Evolutionary conservation across 1,284 basidiomycete species (phyloP), one percentile per base, ranked within the genome.

Genomic region (Phellopilus nigrolimitatus): DNA sequence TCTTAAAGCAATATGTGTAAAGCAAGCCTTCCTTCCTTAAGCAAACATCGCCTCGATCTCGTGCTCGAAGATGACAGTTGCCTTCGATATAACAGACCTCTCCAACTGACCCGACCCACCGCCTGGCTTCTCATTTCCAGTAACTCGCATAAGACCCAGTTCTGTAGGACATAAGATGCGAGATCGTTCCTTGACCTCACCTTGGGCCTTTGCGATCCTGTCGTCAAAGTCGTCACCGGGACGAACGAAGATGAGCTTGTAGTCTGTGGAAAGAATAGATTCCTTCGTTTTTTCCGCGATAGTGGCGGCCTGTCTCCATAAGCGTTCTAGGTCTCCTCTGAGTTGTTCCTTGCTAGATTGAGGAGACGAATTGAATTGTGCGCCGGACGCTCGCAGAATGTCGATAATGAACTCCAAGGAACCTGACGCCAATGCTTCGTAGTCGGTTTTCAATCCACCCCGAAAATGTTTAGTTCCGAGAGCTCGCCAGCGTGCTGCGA

Each of bases 401-500:
- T 21, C 19, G 3, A 8, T 13, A 31, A 44, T 13, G 8, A 2
- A 31, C 15, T 19, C 21, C n/a, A 31, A 3, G 15, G 42, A 30
- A 7, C 19, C 34, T 37, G 2, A 5, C 3, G 19, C 34, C n/a
- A 31, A 30, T 3, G 28, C 4, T 6, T 8, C 8, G 12, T 12
- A 22, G 15, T 19, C 12, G 27, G 12, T 31, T 44, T 17, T 6
- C 3, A 21, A 30, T 2, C 27, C 25, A 15, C 28, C 21, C 6
- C 33, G 45, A 33, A 37, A 25, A 24, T 47, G 34, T 33, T 47
- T 47, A 1, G 45, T 37, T 8, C 45, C 31, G 1, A 47, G 36
- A 13, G 45, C 45, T 21, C 45, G n/a, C 45, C 45, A 47, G 33
- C 45, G 45, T 4, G 45, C 28, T n/a, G 45, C 45, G 19, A 47